These are phyloP conservation scores for Thermothelomyces thermophilus DNA, from an alignment of 2,329 filamentous ascomycete genomes.

Conservation along the genomic window DNA sequence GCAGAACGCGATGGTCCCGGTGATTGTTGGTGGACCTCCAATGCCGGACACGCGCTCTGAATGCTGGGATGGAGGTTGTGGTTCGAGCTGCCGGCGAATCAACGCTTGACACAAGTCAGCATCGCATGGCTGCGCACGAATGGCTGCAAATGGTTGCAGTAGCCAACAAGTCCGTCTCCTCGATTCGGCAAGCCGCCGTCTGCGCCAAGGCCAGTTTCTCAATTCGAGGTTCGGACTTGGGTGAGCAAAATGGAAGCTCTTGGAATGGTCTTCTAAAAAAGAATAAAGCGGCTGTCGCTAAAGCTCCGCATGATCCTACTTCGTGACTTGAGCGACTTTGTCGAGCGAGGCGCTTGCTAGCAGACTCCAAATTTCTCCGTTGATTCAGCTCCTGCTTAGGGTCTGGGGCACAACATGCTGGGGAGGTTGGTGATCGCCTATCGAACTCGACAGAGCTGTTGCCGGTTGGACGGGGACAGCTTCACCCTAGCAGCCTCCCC, in stretches of 20 bases:
- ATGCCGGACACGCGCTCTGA: too few species aligned
- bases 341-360: too few species aligned
- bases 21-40: too few species aligned
- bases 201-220: constrained; percentile 18
- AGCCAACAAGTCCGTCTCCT: constrained; percentile 16
- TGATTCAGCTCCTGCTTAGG: constrained; percentile 11
- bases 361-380: too few species aligned
- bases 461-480: constrained; percentile 3
- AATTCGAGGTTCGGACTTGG: constrained; percentile 3
- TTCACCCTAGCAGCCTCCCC: constrained; percentile 9
- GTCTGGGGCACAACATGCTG: not conserved
- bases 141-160: constrained; percentile 15
- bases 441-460: not conserved
- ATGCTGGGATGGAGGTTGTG: not conserved
- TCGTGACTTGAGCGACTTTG: too few species aligned
- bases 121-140: constrained; percentile 18
- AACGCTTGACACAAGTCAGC: constrained; percentile 27
- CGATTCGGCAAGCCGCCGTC: constrained; percentile 13
- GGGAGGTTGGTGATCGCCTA: too few species aligned
- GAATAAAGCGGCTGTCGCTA: too few species aligned
- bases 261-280: too few species aligned
- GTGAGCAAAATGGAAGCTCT: too few species aligned
- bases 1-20: too few species aligned
- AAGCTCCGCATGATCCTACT: too few species aligned
- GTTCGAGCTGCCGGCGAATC: constrained; percentile 22